These are phyloP conservation scores for Geosmithia morbida DNA, from an alignment of 2,329 filamentous ascomycete species.

Conservation along the genomic window DNA sequence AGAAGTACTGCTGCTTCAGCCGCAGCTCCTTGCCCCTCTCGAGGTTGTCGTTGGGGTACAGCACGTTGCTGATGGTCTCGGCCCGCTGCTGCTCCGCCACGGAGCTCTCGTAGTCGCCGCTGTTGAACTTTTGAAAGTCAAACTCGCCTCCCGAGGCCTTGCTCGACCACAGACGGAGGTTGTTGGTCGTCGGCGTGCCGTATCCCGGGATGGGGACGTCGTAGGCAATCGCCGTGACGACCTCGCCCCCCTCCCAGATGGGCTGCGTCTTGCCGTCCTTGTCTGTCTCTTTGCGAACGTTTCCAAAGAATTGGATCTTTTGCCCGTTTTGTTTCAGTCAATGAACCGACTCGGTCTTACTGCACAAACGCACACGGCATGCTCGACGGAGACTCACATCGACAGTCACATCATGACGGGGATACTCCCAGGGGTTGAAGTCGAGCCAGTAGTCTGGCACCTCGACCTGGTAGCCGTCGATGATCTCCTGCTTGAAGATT, in stretches of 20 bases:
- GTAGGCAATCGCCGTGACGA: conserved; percentile 82
- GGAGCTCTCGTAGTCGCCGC: conserved; percentile 91
- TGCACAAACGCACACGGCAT: neutral
- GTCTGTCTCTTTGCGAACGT: conserved; percentile 61
- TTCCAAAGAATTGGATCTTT: conserved; percentile 87
- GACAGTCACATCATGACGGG: conserved; percentile 85
- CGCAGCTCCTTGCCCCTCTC: conserved; percentile 94
- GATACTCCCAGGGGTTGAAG: conserved; percentile 99
- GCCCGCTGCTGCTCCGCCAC: conserved; percentile 96
- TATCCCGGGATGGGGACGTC: conserved; percentile 90
- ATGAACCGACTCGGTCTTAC: neutral
- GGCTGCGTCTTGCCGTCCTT: conserved; percentile 60
- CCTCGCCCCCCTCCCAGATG: conserved; percentile 86
- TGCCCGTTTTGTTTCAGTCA: neutral
- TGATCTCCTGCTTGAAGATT: conserved; percentile 99
- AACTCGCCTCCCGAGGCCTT: conserved; percentile 96
- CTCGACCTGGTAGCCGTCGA: conserved; percentile 95
- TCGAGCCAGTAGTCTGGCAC: conserved; percentile 98
- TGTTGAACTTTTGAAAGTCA: conserved; percentile 99
- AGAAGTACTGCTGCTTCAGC: conserved; percentile 99
- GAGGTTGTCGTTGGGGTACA: conserved; percentile 96
- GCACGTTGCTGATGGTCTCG: conserved; percentile 95
- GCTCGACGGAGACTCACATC: conserved; percentile 39
- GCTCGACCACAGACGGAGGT: conserved; percentile 92
- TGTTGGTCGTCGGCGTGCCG: conserved; percentile 83